Conservation (phyloP, 2,329 filamentous ascomycete genomes). For the Cladosporium sp. region DNA sequence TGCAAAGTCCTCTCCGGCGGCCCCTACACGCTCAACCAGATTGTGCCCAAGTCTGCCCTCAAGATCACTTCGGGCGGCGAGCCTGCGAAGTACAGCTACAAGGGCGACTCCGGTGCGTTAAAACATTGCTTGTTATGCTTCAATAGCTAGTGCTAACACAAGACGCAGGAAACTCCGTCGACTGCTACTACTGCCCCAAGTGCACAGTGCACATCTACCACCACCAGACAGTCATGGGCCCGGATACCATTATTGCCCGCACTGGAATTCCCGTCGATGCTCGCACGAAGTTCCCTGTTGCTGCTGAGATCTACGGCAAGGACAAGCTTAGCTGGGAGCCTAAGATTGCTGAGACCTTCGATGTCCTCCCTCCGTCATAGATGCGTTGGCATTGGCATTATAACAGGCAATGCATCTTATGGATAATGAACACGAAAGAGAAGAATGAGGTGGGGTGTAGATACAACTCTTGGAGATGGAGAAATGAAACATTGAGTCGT, state of each 20-base stretch:
- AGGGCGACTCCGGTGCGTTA: conserved; percentile 49
- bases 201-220: conserved; percentile 59
- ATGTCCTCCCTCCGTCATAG: conserved; percentile 45
- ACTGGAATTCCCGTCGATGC: conserved; percentile 51
- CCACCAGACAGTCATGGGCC: conserved; percentile 53
- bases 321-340: conserved; percentile 54
- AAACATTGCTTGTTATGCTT: not conserved
- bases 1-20: conserved; percentile 56
- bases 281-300: conserved; percentile 49
- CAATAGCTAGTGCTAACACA: not conserved
- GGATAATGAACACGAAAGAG: not conserved
- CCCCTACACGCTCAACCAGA: conserved; percentile 56
- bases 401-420: not conserved
- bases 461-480: not conserved
- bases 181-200: conserved; percentile 60
- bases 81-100: conserved; percentile 55
- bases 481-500: not conserved
- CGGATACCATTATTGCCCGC: conserved; percentile 54
- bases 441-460: not conserved
- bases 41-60: conserved; percentile 51
- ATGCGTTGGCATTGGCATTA: not conserved
- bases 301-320: conserved; percentile 58
- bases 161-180: conserved; percentile 49
- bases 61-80: conserved; percentile 54
- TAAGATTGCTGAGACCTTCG: conserved; percentile 51